Evolutionary conservation across 192 early-diverging fungal genomes (phyloP), one percentile per base, ranked within the genome.

Genomic region (Coemansia sp.): DNA sequence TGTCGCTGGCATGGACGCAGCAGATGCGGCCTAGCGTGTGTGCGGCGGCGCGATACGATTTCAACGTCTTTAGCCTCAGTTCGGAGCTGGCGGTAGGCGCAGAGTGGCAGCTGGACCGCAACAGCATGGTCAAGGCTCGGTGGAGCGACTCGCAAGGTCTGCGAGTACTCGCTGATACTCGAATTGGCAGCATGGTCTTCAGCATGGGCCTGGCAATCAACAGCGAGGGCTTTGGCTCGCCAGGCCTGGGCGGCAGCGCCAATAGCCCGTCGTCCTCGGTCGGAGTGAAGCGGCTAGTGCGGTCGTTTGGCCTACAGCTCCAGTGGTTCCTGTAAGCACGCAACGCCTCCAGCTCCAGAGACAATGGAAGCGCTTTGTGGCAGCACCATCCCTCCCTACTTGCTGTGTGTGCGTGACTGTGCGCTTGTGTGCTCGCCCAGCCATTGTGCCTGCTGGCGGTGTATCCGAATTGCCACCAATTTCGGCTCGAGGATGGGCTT

Each of bases 61-160:
- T 95, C 65, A 95, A 94, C 43, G 81, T 90, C 8, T 96, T 93
- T 65, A 89, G 87, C 45, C 90, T 94, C 42, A 88, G 92, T 27
- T 90, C 90, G 22, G 94, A 98, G 72, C 68, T 98, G 21, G 82
- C 85, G 1, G 67, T 90, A 10, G 96, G 94, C n/a, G 67, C 90
- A 2, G 93, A 94, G 54, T 94, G 81, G 87, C 88, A 73, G 50
- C 55, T 62, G 65, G 77, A 57, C 60, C 74, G 65, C 21, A 79
- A 42, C 63, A 84, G 68, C 50, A 55, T 84, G n/a, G 41, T 84
- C 33, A 84, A 86, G 66, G 68, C 52, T 3, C 61, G 80, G 35
- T 61, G 82, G 54, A 86, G 83, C 40, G 58, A 52, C 26, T 43
- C 69, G 37, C 57, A 73, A 21, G 77, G 77, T 1, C 51, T 79